Evolutionary conservation across 306 rosid genomes (phyloP).

Genomic region (Dryas alaskensis): DNA sequence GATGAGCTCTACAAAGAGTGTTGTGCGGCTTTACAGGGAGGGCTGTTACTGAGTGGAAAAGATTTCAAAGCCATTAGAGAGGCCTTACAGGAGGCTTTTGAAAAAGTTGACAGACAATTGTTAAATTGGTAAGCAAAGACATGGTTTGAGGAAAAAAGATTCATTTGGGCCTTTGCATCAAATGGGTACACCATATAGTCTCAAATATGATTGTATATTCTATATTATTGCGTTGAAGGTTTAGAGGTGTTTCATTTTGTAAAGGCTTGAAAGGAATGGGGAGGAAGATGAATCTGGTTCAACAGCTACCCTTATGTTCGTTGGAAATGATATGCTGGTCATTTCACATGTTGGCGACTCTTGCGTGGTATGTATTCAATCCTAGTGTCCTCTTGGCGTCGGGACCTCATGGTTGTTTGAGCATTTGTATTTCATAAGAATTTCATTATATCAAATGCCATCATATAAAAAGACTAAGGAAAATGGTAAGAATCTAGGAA

Average conservation of each 20-base stretch:
- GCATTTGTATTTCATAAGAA: not conserved
- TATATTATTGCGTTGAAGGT: constrained; percentile 42
- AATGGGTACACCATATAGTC: constrained; percentile 3
- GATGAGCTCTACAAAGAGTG: constrained; percentile 94
- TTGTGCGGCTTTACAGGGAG: constrained; percentile 72
- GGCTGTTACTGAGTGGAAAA: constrained; percentile 54
- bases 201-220: constrained; percentile 34
- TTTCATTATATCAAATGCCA: not conserved
- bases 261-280: constrained; percentile 77
- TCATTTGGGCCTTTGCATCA: not conserved
- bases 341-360: constrained; percentile 93
- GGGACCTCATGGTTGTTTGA: not conserved
- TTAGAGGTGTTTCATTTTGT: constrained; percentile 61
- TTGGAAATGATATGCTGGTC: constrained; percentile 58
- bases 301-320: constrained; percentile 73
- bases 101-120: constrained; percentile 57
- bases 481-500: not conserved
- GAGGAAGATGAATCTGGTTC: constrained; percentile 84
- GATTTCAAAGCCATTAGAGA: constrained; percentile 58
- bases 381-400: not conserved
- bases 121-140: constrained; percentile 56
- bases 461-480: not conserved
- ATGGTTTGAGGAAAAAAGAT: not conserved
- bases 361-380: constrained; percentile 57
- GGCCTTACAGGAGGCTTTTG: constrained; percentile 71